Evolutionary conservation across 2,329 filamentous ascomycete species (phyloP).

Genomic region (Chaetoscypha palmicola): DNA sequence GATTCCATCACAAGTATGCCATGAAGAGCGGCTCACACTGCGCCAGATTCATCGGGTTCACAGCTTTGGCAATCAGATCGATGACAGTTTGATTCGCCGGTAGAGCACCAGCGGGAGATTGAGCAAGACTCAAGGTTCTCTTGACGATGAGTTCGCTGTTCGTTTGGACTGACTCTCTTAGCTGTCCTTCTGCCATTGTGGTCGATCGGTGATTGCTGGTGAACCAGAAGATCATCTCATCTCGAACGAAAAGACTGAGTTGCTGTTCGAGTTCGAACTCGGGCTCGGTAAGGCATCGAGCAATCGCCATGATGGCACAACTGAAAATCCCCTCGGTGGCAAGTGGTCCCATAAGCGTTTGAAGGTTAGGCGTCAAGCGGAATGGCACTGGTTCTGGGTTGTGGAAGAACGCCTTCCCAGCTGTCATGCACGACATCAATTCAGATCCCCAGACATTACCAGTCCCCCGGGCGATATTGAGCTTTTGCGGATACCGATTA

Average conservation of each 20-base stretch:
- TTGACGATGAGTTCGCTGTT: slow-evolving; percentile 93
- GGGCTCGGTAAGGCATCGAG: slow-evolving; percentile 84
- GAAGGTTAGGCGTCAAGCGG: slow-evolving; percentile 91
- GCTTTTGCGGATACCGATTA: slow-evolving; percentile 90
- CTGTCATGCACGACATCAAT: slow-evolving; percentile 82
- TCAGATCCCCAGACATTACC: slow-evolving; percentile 97
- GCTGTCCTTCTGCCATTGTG: slow-evolving; percentile 52
- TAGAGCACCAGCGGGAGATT: slow-evolving; percentile 63
- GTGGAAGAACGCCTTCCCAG: slow-evolving; percentile 79
- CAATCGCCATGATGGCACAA: slow-evolving; percentile 93
- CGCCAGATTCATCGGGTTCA: slow-evolving; percentile 83
- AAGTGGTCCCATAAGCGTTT: slow-evolving; percentile 91
- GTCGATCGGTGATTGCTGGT: slow-evolving; percentile 64
- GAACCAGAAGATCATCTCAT: slow-evolving; percentile 98
- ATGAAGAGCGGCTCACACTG: slow-evolving; percentile 94
- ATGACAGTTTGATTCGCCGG: slow-evolving; percentile 97
- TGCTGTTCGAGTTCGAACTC: slow-evolving; percentile 90
- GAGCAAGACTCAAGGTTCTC: slow-evolving; percentile 76
- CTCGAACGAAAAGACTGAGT: slow-evolving; percentile 86
- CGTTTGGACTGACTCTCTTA: slow-evolving; percentile 67
- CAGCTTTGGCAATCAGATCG: slow-evolving; percentile 84
- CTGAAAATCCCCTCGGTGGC: slow-evolving; percentile 95
- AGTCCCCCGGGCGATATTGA: slow-evolving; percentile 78
- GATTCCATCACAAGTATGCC: slow-evolving; percentile 91
- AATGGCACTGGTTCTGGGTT: slow-evolving; percentile 96